Evolutionary conservation across 495 filamentous ascomycete genomes (phyloP).

Genomic region (Aspergillus incahuasiensis): DNA sequence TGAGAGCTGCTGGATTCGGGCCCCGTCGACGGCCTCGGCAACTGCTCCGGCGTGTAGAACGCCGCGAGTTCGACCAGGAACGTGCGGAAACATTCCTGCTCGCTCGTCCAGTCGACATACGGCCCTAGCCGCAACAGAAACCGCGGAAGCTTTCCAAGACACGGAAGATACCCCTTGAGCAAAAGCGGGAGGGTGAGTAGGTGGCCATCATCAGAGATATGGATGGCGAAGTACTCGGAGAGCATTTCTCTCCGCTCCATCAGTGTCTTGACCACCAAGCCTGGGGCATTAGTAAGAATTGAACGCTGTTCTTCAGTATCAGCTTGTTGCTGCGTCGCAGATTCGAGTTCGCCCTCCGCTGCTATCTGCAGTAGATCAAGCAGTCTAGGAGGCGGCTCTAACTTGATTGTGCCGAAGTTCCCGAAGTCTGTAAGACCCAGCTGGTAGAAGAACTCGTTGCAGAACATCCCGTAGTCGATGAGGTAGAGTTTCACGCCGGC

Average conservation of each 20-base stretch:
- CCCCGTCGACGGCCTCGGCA: constrained; percentile 49
- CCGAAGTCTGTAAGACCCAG: constrained; percentile 93
- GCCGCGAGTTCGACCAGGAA: constrained; percentile 84
- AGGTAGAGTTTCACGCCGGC: constrained; percentile 89
- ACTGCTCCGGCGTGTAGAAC: constrained; percentile 85
- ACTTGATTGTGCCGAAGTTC: constrained; percentile 83
- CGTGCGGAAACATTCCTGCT: constrained; percentile 79
- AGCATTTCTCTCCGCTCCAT: constrained; percentile 80
- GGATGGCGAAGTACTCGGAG: constrained; percentile 83
- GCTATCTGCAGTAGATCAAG: constrained; percentile 67
- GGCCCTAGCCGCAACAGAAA: constrained; percentile 89
- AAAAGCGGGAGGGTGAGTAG: constrained; percentile 77
- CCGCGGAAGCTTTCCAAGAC: constrained; percentile 76
- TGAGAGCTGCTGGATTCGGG: neutral
- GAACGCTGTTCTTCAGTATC: constrained; percentile 46
- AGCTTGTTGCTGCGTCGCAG: constrained; percentile 10
- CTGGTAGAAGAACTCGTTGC: constrained; percentile 95
- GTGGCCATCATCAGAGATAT: constrained; percentile 74
- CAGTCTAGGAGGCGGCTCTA: constrained; percentile 71
- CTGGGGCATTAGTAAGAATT: constrained; percentile 62
- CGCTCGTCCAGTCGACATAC: constrained; percentile 78
- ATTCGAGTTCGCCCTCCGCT: constrained; percentile 56
- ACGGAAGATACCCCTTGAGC: constrained; percentile 82
- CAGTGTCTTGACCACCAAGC: constrained; percentile 56
- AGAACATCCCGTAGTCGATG: constrained; percentile 86